Percentiles rank a stretch among this genome's conserved stretches.
Conservation (phyloP, 306 rosid genomes). For the Macrotyloma uniflorum region DNA sequence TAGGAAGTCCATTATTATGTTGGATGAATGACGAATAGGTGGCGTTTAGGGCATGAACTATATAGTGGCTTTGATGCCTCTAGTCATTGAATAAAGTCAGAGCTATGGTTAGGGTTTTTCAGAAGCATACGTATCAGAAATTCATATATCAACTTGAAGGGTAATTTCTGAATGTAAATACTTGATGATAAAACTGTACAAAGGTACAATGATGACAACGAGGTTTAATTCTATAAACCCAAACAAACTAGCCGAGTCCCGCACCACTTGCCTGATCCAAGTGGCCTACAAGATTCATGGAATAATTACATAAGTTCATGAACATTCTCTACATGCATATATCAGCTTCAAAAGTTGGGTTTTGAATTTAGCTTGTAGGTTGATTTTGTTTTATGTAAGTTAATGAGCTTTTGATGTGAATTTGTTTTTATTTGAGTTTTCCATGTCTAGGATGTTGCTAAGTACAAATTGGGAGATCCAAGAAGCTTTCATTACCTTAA, state of each 20-base stretch:
- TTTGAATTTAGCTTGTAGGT: too few species aligned
- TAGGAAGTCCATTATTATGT: too few species aligned
- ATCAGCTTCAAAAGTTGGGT: background rate
- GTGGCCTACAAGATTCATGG: background rate
- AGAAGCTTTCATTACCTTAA: slow-evolving; percentile 82
- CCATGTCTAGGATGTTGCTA: slow-evolving; percentile 63
- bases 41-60: background rate
- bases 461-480: slow-evolving; percentile 76
- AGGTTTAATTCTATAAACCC: background rate
- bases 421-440: slow-evolving; percentile 31
- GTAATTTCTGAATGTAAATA: too few species aligned
- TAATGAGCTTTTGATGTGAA: background rate
- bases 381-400: background rate
- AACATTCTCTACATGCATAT: background rate
- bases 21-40: too few species aligned
- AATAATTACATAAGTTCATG: background rate
- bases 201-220: background rate
- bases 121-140: too few species aligned
- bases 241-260: background rate
- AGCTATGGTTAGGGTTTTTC: too few species aligned
- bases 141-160: too few species aligned
- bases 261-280: background rate
- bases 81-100: too few species aligned
- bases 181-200: too few species aligned
- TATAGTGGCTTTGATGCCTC: too few species aligned